Evolutionary conservation across 371 early-diverging fungal genomes (phyloP).

Genomic region (Mucor saturninus): DNA sequence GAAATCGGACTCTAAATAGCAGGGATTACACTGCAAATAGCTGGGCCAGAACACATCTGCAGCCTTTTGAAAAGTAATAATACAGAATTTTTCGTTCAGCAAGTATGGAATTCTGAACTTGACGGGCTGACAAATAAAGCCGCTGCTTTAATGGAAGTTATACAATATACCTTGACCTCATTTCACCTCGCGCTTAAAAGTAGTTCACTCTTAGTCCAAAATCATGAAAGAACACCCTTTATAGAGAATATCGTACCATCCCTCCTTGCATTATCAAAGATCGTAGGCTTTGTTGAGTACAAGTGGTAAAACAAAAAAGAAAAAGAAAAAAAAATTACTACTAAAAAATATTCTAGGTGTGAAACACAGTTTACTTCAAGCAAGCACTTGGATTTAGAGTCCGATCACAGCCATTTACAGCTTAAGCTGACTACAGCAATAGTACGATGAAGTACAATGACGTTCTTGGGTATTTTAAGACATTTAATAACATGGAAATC

Average conservation of each 20-base stretch:
- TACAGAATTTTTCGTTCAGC: constrained; percentile 16
- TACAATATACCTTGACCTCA: constrained; percentile 11
- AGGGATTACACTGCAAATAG: too few species aligned
- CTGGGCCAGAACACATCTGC: not conserved
- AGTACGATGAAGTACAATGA: not conserved
- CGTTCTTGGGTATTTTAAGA: not conserved
- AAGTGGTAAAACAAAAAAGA: not conserved
- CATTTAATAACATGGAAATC: constrained; percentile 16
- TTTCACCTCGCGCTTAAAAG: constrained; percentile 12
- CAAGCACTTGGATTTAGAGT: not conserved
- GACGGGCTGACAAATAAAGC: constrained; percentile 19
- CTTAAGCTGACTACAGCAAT: not conserved
- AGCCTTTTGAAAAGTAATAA: constrained; percentile 14
- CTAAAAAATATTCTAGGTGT: constrained; percentile 12
- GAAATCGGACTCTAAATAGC: too few species aligned
- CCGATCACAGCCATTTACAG: too few species aligned
- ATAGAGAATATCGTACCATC: constrained; percentile 16
- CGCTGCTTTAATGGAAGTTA: constrained; percentile 12
- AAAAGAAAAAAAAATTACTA: not conserved
- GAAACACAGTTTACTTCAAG: constrained; percentile 17
- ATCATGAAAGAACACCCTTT: constrained; percentile 16
- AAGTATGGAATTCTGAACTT: constrained; percentile 6
- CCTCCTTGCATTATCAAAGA: constrained; percentile 14
- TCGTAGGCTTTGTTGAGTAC: constrained; percentile 16
- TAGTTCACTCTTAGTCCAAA: constrained; percentile 12